These are phyloP conservation scores for Leccinum longicurvipes DNA, from an alignment of 768 basidiomycete species.

Conservation along the genomic window DNA sequence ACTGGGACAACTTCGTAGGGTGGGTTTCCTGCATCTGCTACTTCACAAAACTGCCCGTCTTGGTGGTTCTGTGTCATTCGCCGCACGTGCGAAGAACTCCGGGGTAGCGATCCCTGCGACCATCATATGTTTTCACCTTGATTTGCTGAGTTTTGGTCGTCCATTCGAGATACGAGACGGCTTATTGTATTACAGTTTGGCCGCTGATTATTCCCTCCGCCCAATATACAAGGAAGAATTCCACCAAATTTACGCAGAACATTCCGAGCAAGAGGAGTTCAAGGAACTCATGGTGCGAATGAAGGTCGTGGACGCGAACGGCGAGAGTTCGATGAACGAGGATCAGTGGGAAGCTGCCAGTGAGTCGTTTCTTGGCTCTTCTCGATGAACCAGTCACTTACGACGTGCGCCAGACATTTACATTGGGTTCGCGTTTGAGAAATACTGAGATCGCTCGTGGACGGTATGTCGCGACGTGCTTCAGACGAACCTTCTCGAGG, in stretches of 20 bases:
- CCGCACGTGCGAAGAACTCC: background rate
- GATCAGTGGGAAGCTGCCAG: conserved; percentile 99
- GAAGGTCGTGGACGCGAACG: conserved; percentile 85
- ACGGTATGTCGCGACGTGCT: background rate
- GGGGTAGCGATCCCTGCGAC: background rate
- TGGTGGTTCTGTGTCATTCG: background rate
- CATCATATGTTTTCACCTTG: background rate
- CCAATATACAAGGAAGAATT: conserved; percentile 84
- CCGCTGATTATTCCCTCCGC: conserved; percentile 73
- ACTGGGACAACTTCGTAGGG: conserved; percentile 90
- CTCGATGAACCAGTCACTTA: conserved; percentile 1
- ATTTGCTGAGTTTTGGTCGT: background rate
- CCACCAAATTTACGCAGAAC: conserved; percentile 82
- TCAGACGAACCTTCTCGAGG: conserved; percentile 2
- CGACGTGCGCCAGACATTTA: conserved; percentile 68
- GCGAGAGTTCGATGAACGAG: conserved; percentile 89
- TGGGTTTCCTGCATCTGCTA: conserved; percentile 35
- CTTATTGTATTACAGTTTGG: conserved; percentile 56
- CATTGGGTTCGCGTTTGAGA: conserved; percentile 89
- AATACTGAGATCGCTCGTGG: conserved; percentile 34
- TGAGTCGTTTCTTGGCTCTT: conserved; percentile 41
- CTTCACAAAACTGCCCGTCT: background rate
- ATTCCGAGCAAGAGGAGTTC: conserved; percentile 77
- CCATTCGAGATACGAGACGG: background rate
- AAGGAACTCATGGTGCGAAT: conserved; percentile 81